Percentiles rank a stretch among this genome's conserved stretches.
Evolutionary conservation across 2,329 filamentous ascomycete species (phyloP).

Genomic region (Microcyclospora pomicola): DNA sequence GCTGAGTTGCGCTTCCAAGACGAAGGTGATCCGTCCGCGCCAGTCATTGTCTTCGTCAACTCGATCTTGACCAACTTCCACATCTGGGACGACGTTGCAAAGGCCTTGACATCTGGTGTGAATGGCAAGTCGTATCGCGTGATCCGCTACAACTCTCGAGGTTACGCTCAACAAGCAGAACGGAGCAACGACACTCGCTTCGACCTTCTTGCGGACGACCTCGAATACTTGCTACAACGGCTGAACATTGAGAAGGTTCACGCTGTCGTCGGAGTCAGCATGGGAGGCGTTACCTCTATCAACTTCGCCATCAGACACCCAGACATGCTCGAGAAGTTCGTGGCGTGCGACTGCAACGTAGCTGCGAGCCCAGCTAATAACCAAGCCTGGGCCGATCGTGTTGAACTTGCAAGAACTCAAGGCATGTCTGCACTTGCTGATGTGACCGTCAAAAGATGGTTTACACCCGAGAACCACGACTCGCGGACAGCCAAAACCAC

Average conservation of each 20-base stretch:
- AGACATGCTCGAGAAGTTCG: constrained; percentile 43
- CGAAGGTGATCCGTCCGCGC: constrained; percentile 57
- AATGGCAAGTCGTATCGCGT: constrained; percentile 53
- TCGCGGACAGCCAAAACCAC: constrained; percentile 44
- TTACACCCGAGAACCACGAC: constrained; percentile 47
- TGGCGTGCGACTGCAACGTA: constrained; percentile 69
- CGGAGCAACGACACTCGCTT: constrained; percentile 36
- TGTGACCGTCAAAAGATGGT: constrained; percentile 64
- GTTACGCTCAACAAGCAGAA: constrained; percentile 38
- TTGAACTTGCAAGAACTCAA: constrained; percentile 40
- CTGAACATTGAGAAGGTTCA: constrained; percentile 55
- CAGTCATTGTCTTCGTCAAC: constrained; percentile 63
- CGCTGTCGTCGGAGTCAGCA: constrained; percentile 59
- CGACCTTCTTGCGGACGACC: constrained; percentile 53
- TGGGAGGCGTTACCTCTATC: constrained; percentile 67
- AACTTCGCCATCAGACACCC: constrained; percentile 58
- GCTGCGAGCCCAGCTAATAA: constrained; percentile 60
- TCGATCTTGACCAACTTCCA: constrained; percentile 62
- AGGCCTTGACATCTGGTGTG: constrained; percentile 40
- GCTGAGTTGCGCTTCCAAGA: constrained; percentile 59
- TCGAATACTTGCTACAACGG: constrained; percentile 51
- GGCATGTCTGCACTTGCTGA: constrained; percentile 44
- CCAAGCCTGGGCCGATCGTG: constrained; percentile 65
- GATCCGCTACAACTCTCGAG: constrained; percentile 64
- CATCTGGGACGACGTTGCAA: constrained; percentile 70